Evolutionary conservation across 768 basidiomycete species (phyloP), one percentile per base, ranked within the genome.

Genomic region (Suillus sp.): DNA sequence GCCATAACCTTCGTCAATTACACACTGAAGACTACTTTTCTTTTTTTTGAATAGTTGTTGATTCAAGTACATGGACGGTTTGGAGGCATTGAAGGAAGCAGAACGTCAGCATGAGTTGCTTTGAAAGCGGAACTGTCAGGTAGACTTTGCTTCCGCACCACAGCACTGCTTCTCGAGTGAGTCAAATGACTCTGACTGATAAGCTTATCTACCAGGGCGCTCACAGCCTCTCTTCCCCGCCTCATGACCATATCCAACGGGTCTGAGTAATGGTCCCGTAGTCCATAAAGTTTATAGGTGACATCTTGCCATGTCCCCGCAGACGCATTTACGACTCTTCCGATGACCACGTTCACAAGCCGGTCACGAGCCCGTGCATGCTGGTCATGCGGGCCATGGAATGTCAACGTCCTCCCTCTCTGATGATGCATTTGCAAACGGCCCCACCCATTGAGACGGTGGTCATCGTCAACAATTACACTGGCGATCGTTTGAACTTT

Each of bases 321-420:
- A 34, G 11, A 53, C 11, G 13, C 6, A 53, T 34, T 3, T n/a
- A 32, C 51, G 13, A n/a, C 32, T 77, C 77, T 22, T 65, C 79
- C 38, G 75, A 83, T 16, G 79, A 78, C 0, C 74, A 83, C 51
- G 32, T 34, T 13, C 20, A 11, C 34, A 65, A 71, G 79, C 81
- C 43, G 86, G 86, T 8, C 86, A 88, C 66, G 86, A 88, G 69
- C 86, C 86, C 4, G 84, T 85, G 0, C 83, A 85, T 66, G 82
- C 81, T 4, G 82, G 79, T 0, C 86, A 86, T 66, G 84, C 84
- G 5, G 86, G 86, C 6, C 67, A 71, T n/a, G 85, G 86, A 20
- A 83, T 86, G 76, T 79, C 88, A 30, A 68, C 78, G 11, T 85
- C 84, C 1, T 81, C 81, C 5, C 83, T 87, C 8, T 83, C 81